Conservation (phyloP, 1,139 yeast species). For the Kodamaea ohmeri region DNA sequence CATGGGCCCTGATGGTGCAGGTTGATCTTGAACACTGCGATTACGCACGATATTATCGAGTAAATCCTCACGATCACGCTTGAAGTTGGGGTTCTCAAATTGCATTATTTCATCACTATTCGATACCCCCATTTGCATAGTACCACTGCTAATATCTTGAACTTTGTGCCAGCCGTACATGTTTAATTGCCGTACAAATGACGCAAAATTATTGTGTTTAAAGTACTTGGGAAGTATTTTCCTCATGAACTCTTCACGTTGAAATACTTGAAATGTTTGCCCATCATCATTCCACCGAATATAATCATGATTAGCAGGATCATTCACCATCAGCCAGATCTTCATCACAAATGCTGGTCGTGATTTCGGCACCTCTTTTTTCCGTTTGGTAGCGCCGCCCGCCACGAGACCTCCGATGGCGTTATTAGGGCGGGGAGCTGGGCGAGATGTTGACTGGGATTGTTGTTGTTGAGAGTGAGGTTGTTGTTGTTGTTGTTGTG, state of each 20-base stretch:
- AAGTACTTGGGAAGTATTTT: constrained; percentile 83
- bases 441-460: neutral
- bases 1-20: constrained; percentile 19
- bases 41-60: constrained; percentile 63
- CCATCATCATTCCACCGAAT: constrained; percentile 90
- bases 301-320: constrained; percentile 60
- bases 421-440: neutral
- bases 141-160: constrained; percentile 70
- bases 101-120: constrained; percentile 68
- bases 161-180: constrained; percentile 99
- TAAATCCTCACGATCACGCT: constrained; percentile 66
- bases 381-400: constrained; percentile 10
- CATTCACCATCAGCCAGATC: constrained; percentile 94
- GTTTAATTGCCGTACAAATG: constrained; percentile 84
- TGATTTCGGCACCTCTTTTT: constrained; percentile 40
- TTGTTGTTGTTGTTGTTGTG: constrained; percentile 4
- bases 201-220: constrained; percentile 81
- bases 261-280: constrained; percentile 75
- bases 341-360: constrained; percentile 90
- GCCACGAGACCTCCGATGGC: neutral
- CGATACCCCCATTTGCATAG: constrained; percentile 48
- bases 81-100: constrained; percentile 79
- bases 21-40: constrained; percentile 19
- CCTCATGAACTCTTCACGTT: constrained; percentile 84
- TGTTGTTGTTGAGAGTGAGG: constrained; percentile 5